Evolutionary conservation across 2,329 filamentous ascomycete genomes (phyloP), one percentile per base, ranked within the genome.

Genomic region (Penicillium sp.): DNA sequence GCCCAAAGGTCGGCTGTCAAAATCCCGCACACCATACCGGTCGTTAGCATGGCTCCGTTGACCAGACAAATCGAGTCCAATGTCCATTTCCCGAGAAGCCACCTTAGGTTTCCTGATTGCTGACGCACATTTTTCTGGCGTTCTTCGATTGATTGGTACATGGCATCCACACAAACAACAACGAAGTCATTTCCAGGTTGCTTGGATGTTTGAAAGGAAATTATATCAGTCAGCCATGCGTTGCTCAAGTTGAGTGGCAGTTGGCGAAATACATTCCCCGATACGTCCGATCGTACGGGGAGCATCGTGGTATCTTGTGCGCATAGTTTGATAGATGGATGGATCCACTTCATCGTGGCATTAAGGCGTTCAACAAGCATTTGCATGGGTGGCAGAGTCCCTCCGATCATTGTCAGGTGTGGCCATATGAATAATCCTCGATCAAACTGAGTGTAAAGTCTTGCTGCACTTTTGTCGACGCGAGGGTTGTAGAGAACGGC

Each of bases 321-420:
- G 57, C 70, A 73, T 61, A 72, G 60, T 8, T 65, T 66, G 25
- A 71, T 68, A 4, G 69, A 66, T 4, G 70, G 66, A 49, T 68
- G 64, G 45, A 68, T 65, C 29, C 65, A 63, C 23, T 64, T 58
- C 27, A 69, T 58, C 3, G 56, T 62, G 3, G 66, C 65, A 4
- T 64, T 68, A 6, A 73, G 55, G 43, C 70, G 67, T 45, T 72
- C 70, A 31, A 72, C 69, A 8, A 73, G 65, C 61, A 70, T 67
- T 49, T 71, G 67, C 49, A 73, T 63, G 2, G 70, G 66, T 3
- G 69, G 65, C 15, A 73, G 53, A 7, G 68, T 69, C 13, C 66
- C 70, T 21, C 70, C 70, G 38, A 73, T 65, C 70, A 71, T 71
- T 49, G 66, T 72, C 19, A 66, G 67, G 48, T 73, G 70, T 19